Evolutionary conservation across 225 moss, liverwort and hornwort species (phyloP), one percentile per base, ranked within the genome.

Genomic region (Takakia lepidozioides): DNA sequence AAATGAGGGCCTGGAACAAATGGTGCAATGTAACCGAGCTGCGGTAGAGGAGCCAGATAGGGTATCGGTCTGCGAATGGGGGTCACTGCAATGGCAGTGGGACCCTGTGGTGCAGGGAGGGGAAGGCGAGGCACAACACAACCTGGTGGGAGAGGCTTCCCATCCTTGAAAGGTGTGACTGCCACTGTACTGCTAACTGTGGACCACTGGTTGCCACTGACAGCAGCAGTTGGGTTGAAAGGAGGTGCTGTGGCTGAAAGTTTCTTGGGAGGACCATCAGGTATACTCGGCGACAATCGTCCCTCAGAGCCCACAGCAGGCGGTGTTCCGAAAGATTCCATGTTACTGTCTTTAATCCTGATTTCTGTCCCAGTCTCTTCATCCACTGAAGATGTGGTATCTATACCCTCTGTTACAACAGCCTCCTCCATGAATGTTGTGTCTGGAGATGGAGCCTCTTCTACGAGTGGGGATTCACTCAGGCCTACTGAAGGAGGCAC

Each of bases 161-260:
- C 70, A 51, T 80, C 79, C 59, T 74, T 80, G 34, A 80, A 67
- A 23, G 79, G 74, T 8, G 79, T 80, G 25, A 75, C 58, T 29
- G 75, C 70, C 5, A 80, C 55, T 37, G 74, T 30, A 46, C 53
- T 70, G 3, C 57, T 38, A 2, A 57, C 0, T 23, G 74, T n/a
- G n/a, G n/a, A n/a, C n/a, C n/a, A n/a, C 55, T 19, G 25, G 37
- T 60, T 70, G 24, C 25, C 38, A 18, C 29, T 35, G 9, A n/a
- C 10, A 10, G 40, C 43, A 27, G 48, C 52, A 45, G 70, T 80
- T 19, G 79, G 74, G 48, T 61, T 80, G 10, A 74, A 80, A 16
- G 79, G 79, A 22, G 70, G 57, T 43, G 79, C 79, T 27, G 70
- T 49, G 16, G 79, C 74, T 42, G 79, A 80, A 23, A 80, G 29